Evolutionary conservation across 805 yeast genomes (phyloP), one percentile per base, ranked within the genome.

Genomic region (Candida maris): DNA sequence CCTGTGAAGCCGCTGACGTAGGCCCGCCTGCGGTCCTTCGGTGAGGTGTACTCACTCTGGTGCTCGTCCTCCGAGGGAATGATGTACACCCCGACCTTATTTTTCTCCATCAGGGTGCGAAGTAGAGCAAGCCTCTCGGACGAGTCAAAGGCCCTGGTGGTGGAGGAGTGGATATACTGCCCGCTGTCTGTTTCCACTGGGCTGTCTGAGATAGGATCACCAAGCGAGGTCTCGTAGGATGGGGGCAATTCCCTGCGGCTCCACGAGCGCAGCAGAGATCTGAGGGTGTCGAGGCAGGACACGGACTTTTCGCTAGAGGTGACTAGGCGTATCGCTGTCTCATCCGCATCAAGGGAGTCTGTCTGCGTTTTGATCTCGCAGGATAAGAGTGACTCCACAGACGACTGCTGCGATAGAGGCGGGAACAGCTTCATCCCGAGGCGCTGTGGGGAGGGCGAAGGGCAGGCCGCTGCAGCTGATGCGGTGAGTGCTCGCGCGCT

Each of bases 1-100:
- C 97, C 98, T 9, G 91, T 82, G 63, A 91, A 91, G 0, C 88
- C 97, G 5, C 89, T 74, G 19, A 91, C 82, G 51, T 72, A 91
- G 37, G 77, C 82, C 39, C 97, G 70, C 49, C 96, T 75, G 56
- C 82, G 85, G 58, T 91, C 97, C 10, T 81, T 76, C 1, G 72
- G 64, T 0, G 93, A 74, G 6, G 91, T 91, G 51, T 89, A 89
- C 63, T 91, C 98, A 19, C 89, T 79, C 59, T 84, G 91, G 59
- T 91, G 98, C 50, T 85, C 95, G 56, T 91, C 98, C 57, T 87
- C 96, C 27, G 94, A 80, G 2, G 70, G 70, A 6, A 77, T 59
- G 32, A 77, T 69, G 52, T 77, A 77, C n/a, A 73, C 74, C 3
- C 70, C 78, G 23, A 77, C 51, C 35, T 68, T 59, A 45, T 66